Conservation (phyloP, 495 filamentous ascomycete genomes). For the Daldinia bambusicola region DNA sequence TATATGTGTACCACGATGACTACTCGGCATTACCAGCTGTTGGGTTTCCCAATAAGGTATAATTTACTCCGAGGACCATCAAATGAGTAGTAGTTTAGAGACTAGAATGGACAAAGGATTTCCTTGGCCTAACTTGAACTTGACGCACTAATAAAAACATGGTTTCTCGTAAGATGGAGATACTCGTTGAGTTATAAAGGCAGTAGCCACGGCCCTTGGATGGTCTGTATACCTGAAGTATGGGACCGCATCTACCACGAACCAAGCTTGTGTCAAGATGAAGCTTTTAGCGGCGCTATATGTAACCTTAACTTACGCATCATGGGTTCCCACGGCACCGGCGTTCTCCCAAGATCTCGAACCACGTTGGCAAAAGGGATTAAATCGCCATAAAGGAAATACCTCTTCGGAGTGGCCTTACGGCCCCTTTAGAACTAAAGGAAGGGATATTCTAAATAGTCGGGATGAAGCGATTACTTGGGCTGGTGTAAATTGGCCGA, state of each 20-base stretch:
- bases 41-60: conserved; percentile 11
- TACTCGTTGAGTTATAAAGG: conserved; percentile 11
- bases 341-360: conserved; percentile 18
- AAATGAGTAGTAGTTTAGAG: background rate
- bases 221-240: background rate
- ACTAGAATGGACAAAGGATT: conserved; percentile 15
- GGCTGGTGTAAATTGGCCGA: conserved; percentile 66
- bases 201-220: background rate
- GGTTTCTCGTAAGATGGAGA: conserved; percentile 12
- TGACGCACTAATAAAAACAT: conserved; percentile 7
- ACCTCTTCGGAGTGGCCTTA: conserved; percentile 44
- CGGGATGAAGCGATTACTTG: conserved; percentile 58
- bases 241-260: background rate
- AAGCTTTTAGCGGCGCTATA: conserved; percentile 17
- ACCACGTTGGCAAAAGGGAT: conserved; percentile 24
- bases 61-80: background rate
- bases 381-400: conserved; percentile 29
- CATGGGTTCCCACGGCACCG: conserved; percentile 23
- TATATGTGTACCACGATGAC: background rate
- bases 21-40: background rate
- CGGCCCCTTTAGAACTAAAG: conserved; percentile 49
- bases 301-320: conserved; percentile 24
- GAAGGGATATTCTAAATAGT: conserved; percentile 60
- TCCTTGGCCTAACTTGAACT: conserved; percentile 22
- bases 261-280: conserved; percentile 16